Base-by-base conservation (phyloP, 1,284 basidiomycete genomes). In the Blastosporella zonata region DNA sequence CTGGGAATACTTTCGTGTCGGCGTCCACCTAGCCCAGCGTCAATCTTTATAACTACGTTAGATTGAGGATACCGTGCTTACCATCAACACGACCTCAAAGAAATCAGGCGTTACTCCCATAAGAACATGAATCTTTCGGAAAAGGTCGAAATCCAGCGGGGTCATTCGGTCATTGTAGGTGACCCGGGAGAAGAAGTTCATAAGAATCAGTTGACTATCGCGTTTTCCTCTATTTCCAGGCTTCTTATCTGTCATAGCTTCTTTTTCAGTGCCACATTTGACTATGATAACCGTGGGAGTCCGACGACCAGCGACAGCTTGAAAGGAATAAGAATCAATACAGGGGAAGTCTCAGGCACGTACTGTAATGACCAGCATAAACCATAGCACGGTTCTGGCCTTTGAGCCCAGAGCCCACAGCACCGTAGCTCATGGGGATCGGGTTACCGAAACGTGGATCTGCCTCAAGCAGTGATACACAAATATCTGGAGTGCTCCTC, bases 81-180 rank as follows among this genome's bases (percentile, higher is more conserved):
- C 96, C 97, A 99, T 99, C 55, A 99, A 73, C 62, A 88, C 90
- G 34, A 97, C 87, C 73, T 99, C 97, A 62, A 99, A 99, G 68
- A 92, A 98, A 70, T 99, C 97, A 1, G 97, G 95, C 0, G 97
- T 98, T n/a, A 98, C 92, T 33, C 97, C 96, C 92, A 97, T 98
- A 40, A 99, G 78, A 35, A 90, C 80, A 60, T 98, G 94, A 6
- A 95, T 82, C 74, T 99, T 99, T 52, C 96, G 84, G 79, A 99
- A 99, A 17, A 99, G 76, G 69, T 99, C 97, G 64, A 93, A 99
- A 67, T 99, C 97, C 61, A 99, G 80, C 8, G 97, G 97, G 13
- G 83, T 82, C 95, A 99, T 99, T 55, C 94, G 89, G 65, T 99
- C 97, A 67, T 99, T 98, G 73, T 98, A 99, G 10, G 97, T 99